Base-by-base conservation (phyloP, 208 protist species). In the Trypanosoma caninum region DNA sequence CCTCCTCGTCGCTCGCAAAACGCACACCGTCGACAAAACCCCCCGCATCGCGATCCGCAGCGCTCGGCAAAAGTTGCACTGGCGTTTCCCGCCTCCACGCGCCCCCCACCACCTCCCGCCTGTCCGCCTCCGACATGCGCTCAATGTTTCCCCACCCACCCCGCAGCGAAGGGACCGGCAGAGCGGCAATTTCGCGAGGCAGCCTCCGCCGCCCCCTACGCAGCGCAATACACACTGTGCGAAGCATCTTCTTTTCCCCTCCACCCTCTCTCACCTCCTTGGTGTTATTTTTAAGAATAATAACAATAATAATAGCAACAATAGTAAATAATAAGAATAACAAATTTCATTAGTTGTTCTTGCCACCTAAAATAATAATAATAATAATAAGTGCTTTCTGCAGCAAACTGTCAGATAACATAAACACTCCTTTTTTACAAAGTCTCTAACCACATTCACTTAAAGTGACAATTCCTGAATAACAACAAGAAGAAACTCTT, bases 401-500 rank as follows among this genome's bases (percentile, higher is more conserved):
- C n/a, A n/a, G n/a, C n/a, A n/a, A n/a, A n/a, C n/a, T n/a, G n/a
- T n/a, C n/a, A n/a, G n/a, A n/a, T n/a, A n/a, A n/a, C n/a, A n/a
- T n/a, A n/a, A n/a, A n/a, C n/a, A n/a, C n/a, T n/a, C n/a, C n/a
- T n/a, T n/a, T 27, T 52, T 13, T 14, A 31, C 46, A 7, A 2
- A 40, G 30, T 50, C 8, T 0, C 9, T 16, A 33, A 22, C 3
- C 41, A 27, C 10, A 27, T 0, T 80, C 67, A 91, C 47, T 75
- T 66, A 3, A n/a, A n/a, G n/a, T n/a, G 79, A 66, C 1, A 84
- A 71, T 59, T 94, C 84, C 60, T 94, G 87, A 51, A 94, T 82
- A 5, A 94, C 74, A 4, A 89, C 84, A 23, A 94, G 47, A 3
- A 94, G 64, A 60, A 89, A 92, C 28, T 86, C 78, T 0, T 79